Base-by-base conservation (phyloP, 1,284 basidiomycete species). In the Trichosporon sp. region DNA sequence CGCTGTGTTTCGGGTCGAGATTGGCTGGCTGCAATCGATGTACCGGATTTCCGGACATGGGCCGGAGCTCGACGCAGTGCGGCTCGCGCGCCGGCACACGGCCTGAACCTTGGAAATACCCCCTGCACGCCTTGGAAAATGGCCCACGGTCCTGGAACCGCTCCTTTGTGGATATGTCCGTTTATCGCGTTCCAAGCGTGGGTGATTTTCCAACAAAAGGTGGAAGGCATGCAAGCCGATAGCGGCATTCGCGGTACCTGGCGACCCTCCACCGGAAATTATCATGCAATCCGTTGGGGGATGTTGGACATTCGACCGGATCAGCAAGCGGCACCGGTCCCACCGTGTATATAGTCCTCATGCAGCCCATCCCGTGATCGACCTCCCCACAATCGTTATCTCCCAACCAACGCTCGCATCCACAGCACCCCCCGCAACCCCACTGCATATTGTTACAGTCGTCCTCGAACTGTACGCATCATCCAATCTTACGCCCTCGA, bases 41-140 rank as follows among this genome's bases (percentile, higher is more conserved):
- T 3, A 10, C 59, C 32, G 59, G 32, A 63, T 32, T 63, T n/a
- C 31, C 31, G 59, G 32, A n/a, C 59, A 8, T 35, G 59, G 21
- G 32, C 59, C 32, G 59, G 32, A 35, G 32, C 14, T n/a, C 31
- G 59, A 14, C 4, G 31, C 5, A 32, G n/a, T n/a, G 31, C 59
- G 59, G 32, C 59, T 63, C 35, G 32, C 59, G 38, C 38, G 38
- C 38, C 38, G 38, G 38, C 38, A 40, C 38, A 10, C 8, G 59
- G 59, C 54, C 21, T 35, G 31, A 63, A 63, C 59, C 59, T 63
- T 63, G 59, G 59, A 63, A 63, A 63, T 63, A 63, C 59, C 31
- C 14, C 16, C 59, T 35, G 59, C 59, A 16, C 16, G 51, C 59
- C 59, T 63, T 63, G 59, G 59, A 63, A 63, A 63, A 63, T 37